phyloP scores from a whole-genome alignment of 495 filamentous ascomycete genomes.

The Penicillium roqueforti region DNA sequence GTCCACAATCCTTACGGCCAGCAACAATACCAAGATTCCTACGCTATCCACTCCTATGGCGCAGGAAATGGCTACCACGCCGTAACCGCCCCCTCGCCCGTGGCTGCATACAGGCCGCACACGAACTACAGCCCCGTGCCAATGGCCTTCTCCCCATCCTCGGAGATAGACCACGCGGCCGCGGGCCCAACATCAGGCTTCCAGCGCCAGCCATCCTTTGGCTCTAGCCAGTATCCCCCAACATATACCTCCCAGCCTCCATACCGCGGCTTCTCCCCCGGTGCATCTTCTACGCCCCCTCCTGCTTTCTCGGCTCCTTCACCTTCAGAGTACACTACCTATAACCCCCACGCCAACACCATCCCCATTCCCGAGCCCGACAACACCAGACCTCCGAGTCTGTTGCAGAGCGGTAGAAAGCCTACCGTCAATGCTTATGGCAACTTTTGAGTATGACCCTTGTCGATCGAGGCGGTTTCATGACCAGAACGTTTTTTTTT shows the following conservation, averaged over 20 bases:
- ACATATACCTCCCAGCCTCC: conserved; percentile 27
- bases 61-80: conserved; percentile 17
- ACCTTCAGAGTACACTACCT: conserved; percentile 18
- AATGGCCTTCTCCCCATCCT: conserved; percentile 16
- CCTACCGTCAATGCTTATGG: conserved; percentile 33
- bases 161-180: conserved; percentile 1
- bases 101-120: conserved; percentile 26
- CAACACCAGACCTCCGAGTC: conserved; percentile 37
- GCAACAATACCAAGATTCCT: conserved; percentile 26
- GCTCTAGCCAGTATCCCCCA: conserved; percentile 27
- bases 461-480: conserved; percentile 3
- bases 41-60: conserved; percentile 7
- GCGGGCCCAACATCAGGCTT: conserved; percentile 11
- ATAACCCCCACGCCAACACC: conserved; percentile 16
- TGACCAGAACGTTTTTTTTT: conserved; percentile 17
- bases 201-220: conserved; percentile 31
- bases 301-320: conserved; percentile 31
- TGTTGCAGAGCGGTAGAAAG: conserved; percentile 42
- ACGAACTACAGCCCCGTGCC: conserved; percentile 19
- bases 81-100: conserved; percentile 18
- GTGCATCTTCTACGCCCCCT: conserved; percentile 30
- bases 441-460: conserved; percentile 22
- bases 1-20: conserved; percentile 24
- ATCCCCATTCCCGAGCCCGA: conserved; percentile 3
- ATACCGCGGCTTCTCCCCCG: conserved; percentile 27